Evolutionary conservation across 2,329 filamentous ascomycete species (phyloP), one percentile per base, ranked within the genome.

Genomic region (Trichocomaceae sp.): DNA sequence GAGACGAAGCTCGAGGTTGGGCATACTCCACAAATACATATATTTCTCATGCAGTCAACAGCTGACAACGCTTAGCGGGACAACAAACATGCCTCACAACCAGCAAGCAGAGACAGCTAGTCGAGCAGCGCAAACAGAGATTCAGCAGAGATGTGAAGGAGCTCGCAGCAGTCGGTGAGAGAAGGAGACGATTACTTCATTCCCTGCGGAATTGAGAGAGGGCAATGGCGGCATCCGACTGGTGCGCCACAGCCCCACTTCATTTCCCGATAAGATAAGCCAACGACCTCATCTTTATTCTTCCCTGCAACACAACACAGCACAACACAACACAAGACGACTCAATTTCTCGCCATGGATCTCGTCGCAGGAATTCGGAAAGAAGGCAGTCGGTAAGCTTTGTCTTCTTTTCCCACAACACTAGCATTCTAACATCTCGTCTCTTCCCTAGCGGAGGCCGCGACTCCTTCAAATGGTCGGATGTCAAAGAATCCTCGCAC

Each of bases 391-490:
- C 93, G 90, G 64, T 86, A 68, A 63, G 72, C 54, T 3, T 31
- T 39, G 7, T 47, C 20, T 13, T 8, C 9, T 19, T 12, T 7
- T 26, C 23, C 23, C 23, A 15, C 23, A 17, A 13, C 17, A 22
- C n/a, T 39, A 5, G 17, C 42, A 17, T 13, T 2, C 35, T 42
- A 37, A 39, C 37, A 26, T 26, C 23, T 26, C 23, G 3, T 26
- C 37, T 44, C 8, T 37, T 44, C 44, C n/a, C n/a, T 58, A 81
- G 93, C 62, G 93, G 93, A 66, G 93, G 93, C 58, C 81, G 79
- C 68, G 87, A 87, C 72, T 90, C 96, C 72, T 99, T 99, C 77
- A 91, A 86, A 74, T 97, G 93, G 93, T 88, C 92, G 61, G 90
- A 96, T 63, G 92, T 99, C 67, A 86, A 92, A 69, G 84, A 79